A percentile compares a stretch with the other conserved stretches of the same genome.
These are phyloP conservation scores for Lasiosphaeris hirsuta DNA, from an alignment of 495 filamentous ascomycete genomes.

Conservation along the genomic window DNA sequence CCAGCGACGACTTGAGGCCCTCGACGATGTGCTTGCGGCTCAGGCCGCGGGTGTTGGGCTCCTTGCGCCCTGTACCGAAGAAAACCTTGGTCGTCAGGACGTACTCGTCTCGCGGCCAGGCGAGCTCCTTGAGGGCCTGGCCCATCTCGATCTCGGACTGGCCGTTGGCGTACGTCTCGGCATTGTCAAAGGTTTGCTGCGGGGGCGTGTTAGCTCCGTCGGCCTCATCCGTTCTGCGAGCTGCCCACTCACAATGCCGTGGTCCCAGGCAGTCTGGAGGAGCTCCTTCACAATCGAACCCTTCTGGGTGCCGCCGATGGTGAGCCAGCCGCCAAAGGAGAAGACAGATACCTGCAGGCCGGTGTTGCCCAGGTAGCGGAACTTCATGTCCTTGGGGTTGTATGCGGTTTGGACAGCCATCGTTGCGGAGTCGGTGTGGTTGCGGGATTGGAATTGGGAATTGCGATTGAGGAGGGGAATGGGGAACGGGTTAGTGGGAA, in stretches of 20 bases:
- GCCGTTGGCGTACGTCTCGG: constrained; percentile 61
- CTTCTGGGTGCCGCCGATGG: constrained; percentile 42
- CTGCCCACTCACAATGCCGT: constrained; percentile 41
- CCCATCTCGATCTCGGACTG: constrained; percentile 75
- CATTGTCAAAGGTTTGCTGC: constrained; percentile 57
- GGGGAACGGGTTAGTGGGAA: neutral
- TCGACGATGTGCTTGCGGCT: constrained; percentile 68
- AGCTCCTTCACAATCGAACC: constrained; percentile 42
- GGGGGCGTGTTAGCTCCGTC: neutral
- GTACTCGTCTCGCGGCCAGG: constrained; percentile 76
- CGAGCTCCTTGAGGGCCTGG: constrained; percentile 60
- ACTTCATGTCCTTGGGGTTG: constrained; percentile 60
- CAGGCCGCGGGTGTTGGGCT: constrained; percentile 68
- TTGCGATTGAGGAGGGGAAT: neutral
- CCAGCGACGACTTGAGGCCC: constrained; percentile 56
- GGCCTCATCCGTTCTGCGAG: neutral
- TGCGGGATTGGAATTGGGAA: constrained; percentile 2
- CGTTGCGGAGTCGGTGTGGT: constrained; percentile 24
- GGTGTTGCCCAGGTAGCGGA: constrained; percentile 64
- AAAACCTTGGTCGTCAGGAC: constrained; percentile 81
- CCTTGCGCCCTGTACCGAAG: constrained; percentile 36
- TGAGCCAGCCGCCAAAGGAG: constrained; percentile 61
- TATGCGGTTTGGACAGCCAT: constrained; percentile 34
- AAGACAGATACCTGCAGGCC: constrained; percentile 68
- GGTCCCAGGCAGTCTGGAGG: constrained; percentile 49